Evolutionary conservation across 768 basidiomycete genomes (phyloP).

Genomic region (Leccinum longicurvipes): DNA sequence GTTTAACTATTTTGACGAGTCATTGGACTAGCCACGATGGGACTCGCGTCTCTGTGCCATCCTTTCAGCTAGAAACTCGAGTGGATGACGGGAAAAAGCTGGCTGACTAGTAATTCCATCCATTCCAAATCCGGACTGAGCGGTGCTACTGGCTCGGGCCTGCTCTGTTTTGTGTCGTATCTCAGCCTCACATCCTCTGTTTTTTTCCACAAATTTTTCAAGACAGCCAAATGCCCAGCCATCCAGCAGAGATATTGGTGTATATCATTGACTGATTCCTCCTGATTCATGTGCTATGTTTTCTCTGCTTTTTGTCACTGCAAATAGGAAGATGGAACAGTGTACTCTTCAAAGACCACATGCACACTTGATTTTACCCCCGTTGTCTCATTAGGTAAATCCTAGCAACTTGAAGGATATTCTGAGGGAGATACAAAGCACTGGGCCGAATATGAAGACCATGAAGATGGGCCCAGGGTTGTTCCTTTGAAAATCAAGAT

Average conservation of each 20-base stretch:
- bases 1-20: not conserved
- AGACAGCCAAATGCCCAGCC: too few species aligned
- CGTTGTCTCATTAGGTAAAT: not conserved
- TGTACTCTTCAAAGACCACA: not conserved
- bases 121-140: not conserved
- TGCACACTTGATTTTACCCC: not conserved
- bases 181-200: too few species aligned
- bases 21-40: too few species aligned
- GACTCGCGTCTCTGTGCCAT: not conserved
- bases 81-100: not conserved
- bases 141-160: too few species aligned
- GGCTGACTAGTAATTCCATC: not conserved
- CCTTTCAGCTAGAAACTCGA: not conserved
- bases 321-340: not conserved
- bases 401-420: not conserved
- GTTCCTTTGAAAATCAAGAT: not conserved
- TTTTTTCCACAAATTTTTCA: not conserved
- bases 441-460: not conserved
- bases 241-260: not conserved
- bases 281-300: not conserved
- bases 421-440: not conserved
- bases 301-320: not conserved
- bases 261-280: not conserved
- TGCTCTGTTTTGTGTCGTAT: not conserved
- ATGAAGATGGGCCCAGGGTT: not conserved